Evolutionary conservation across 192 early-diverging fungal genomes (phyloP), one percentile per base, ranked within the genome.

Genomic region (Backusella tarrabulga): DNA sequence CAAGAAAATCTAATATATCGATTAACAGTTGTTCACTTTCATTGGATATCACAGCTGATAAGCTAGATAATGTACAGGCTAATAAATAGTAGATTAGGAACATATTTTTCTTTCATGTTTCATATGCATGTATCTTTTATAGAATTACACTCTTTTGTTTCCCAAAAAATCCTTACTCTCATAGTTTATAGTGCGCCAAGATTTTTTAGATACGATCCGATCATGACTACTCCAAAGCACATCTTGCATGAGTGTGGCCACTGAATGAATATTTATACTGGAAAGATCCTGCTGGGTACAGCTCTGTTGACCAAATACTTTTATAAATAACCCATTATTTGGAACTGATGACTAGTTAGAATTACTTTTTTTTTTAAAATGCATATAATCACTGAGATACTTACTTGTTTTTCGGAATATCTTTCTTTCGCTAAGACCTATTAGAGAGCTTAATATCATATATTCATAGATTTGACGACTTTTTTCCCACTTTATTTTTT

Each of bases 121-220:
- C 29, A 50, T 11, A 68, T 72, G 34, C 15, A 52, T 38, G 8
- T n/a, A 26, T 50, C 19, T 50, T 50, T 50, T 50, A 50, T 50
- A 50, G 19, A 19, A 50, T 29, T 0, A 68, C 19, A 34, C 35
- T 34, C 34, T 17, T 44, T n/a, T 72, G 34, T 35, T 2, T 14
- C 52, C 54, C 42, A 5, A 50, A n/a, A 50, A 63, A 26, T 36
- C 26, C 73, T 74, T 70, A 81, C 80, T 81, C 29, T 81, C 72
- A 63, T 81, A 81, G 60, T 81, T 81, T 32, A 81, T 81, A 17
- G 34, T 73, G 21, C 80, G 71, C 80, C 80, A 81, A 29, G 71
- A 42, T 56, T 81, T 81, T 63, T 77, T 76, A 29, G 80, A 70
- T 42, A 81, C 56, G 35, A 81, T 81, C 5, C 80, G 56, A 19